phyloP scores from a whole-genome alignment of 371 early-diverging fungal genomes.

The Actinomucor elegans region DNA sequence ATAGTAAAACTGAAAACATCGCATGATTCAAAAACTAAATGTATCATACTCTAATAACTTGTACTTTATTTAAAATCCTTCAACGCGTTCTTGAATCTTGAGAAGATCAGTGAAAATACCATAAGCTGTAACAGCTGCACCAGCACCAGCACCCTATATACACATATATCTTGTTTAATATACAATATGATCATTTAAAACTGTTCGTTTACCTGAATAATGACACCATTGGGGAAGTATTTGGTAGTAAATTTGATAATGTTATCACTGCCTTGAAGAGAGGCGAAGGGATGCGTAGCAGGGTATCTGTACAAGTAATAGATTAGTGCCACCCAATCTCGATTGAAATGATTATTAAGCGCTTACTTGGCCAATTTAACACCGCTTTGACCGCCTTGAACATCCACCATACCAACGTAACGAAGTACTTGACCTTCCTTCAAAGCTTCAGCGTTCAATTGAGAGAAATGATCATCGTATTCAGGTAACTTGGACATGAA shows the following conservation, averaged over 20 bases:
- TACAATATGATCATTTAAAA: no score
- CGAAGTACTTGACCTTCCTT: constrained; percentile 78
- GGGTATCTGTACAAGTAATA: constrained; percentile 59
- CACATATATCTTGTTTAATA: not conserved
- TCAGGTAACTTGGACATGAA: constrained; percentile 85
- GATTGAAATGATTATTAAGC: not conserved
- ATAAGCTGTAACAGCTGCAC: constrained; percentile 95
- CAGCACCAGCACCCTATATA: constrained; percentile 87
- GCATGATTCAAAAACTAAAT: constrained; percentile 6
- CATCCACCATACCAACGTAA: constrained; percentile 91
- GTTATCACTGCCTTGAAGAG: constrained; percentile 95
- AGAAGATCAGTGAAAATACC: constrained; percentile 93
- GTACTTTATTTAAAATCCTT: constrained; percentile 27
- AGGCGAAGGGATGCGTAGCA: constrained; percentile 89
- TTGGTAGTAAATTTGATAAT: constrained; percentile 93
- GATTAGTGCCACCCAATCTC: not conserved
- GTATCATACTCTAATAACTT: constrained; percentile 7
- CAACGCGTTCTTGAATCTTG: constrained; percentile 70
- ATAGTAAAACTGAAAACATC: constrained; percentile 6
- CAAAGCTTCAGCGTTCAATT: constrained; percentile 75
- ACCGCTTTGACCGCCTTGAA: constrained; percentile 61
- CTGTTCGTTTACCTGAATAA: constrained; percentile 81
- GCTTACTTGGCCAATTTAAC: constrained; percentile 78
- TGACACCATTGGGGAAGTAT: constrained; percentile 90
- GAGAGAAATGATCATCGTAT: constrained; percentile 81